Evolutionary conservation across 352 stramenopile genomes (phyloP), one percentile per base, ranked within the genome.

Genomic region (Globisporangium paroecandrum): DNA sequence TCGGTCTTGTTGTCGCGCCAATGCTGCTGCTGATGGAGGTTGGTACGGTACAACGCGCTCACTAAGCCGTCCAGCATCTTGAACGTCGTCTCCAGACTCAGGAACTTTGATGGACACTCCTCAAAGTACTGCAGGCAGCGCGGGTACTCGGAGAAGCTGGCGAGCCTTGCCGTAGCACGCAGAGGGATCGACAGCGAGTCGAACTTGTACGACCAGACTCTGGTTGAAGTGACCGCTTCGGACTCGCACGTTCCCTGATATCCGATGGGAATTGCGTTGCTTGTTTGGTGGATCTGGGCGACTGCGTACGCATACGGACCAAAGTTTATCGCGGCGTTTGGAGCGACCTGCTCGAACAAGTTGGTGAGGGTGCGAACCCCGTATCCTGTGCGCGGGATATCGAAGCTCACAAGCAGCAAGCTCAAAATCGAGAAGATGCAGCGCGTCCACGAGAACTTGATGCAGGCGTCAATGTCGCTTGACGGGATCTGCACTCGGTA

Each of bases 371-470:
- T 64, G 20, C 15, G 34, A 4, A 78, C 62, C 1, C 75, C 75
- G 20, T 85, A 66, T 1, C 81, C 79, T 0, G 77, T 82, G 10
- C 81, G 77, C n/a, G 77, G 77, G 22, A 89, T 82, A 25, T 89
- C 79, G 2, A 77, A 78, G 25, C 76, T 18, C 4, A 78, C 67
- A 5, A 89, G 72, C 8, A 74, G 38, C 13, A 84, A 32, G 4
- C 69, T 66, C 4, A 85, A 25, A 1, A 79, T 2, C 0, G 74
- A 77, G 55, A 85, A 59, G 13, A 85, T 0, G n/a, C 61, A 77
- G 20, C 77, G 70, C 8, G 69, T 5, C 18, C 34, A 47, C 2
- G 27, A 25, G 27, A 36, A 58, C 15, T 58, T 58, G 53, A 53
- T 24, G 43, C 18, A 25, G 4, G 43, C 43, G 43, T 41, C 29